Evolutionary conservation across 75 land plant species (phyloP).

Genomic region (Isoetes taiwanensis): DNA sequence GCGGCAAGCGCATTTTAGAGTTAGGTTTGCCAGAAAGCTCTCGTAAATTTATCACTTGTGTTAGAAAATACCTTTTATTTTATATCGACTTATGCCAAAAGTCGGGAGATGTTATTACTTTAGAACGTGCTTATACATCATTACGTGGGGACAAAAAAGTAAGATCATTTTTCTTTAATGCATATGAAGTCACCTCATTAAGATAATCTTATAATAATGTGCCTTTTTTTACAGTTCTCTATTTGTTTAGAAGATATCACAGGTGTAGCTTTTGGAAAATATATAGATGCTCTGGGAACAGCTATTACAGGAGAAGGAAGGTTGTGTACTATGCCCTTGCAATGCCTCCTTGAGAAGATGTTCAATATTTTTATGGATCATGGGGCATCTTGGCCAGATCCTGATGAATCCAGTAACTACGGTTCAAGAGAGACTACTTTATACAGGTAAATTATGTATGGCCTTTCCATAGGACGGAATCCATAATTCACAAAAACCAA

Average conservation of each 20-base stretch:
- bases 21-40: constrained; percentile 92
- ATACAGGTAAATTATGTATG: constrained; percentile 30
- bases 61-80: constrained; percentile 72
- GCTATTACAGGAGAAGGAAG: constrained; percentile 32
- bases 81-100: constrained; percentile 73
- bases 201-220: neutral
- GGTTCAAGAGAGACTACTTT: constrained; percentile 57
- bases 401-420: constrained; percentile 37
- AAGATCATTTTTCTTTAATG: constrained; percentile 7
- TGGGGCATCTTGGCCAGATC: constrained; percentile 64
- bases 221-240: constrained; percentile 53
- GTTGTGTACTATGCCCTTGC: constrained; percentile 23
- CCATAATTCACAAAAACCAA: neutral
- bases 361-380: constrained; percentile 85
- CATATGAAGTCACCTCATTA: neutral
- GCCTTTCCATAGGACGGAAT: neutral
- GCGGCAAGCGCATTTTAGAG: constrained; percentile 48
- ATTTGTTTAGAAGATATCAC: constrained; percentile 85
- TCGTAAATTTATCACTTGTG: constrained; percentile 91
- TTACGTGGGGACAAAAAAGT: constrained; percentile 85
- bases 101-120: constrained; percentile 60
- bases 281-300: constrained; percentile 46
- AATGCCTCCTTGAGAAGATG: constrained; percentile 63
- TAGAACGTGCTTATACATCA: constrained; percentile 77
- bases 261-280: constrained; percentile 73